Evolutionary conservation across 2,329 filamentous ascomycete species (phyloP).

Genomic region (Trichoderma sp.): DNA sequence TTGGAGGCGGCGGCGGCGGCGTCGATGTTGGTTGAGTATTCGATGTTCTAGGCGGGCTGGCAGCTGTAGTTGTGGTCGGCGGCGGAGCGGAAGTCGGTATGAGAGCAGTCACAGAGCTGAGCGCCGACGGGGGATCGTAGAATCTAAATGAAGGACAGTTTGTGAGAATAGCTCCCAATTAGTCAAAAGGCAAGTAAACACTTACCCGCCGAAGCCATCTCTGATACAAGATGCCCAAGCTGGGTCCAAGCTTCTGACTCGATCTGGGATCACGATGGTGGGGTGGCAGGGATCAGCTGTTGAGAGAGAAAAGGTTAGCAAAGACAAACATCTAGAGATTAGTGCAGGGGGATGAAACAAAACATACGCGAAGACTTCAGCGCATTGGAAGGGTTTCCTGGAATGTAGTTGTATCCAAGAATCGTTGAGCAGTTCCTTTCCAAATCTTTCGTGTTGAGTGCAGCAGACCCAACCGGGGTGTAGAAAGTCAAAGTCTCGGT

Average conservation of each 20-base stretch:
- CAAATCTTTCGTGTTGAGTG: constrained; percentile 21
- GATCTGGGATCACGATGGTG: constrained; percentile 24
- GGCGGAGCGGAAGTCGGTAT: not conserved
- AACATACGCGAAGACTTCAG: constrained; percentile 9
- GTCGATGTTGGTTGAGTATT: not conserved
- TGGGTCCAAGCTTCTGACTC: constrained; percentile 19
- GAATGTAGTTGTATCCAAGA: constrained; percentile 18
- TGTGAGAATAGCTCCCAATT: not conserved
- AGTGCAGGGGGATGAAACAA: not conserved
- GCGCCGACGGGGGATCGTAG: constrained; percentile 23
- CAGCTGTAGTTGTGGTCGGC: not conserved
- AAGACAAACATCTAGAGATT: not conserved
- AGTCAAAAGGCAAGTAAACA: not conserved
- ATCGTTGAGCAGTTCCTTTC: constrained; percentile 25
- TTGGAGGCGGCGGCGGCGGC: not conserved
- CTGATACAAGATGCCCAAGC: constrained; percentile 22
- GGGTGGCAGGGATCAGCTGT: constrained; percentile 27
- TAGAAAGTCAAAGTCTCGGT: not conserved
- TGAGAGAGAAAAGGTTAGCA: not conserved
- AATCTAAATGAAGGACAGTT: not conserved
- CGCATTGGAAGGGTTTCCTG: constrained; percentile 20
- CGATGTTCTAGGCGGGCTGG: not conserved
- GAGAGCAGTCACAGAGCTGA: constrained; percentile 14
- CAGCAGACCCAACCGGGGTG: constrained; percentile 6
- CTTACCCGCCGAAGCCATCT: constrained; percentile 20